Conservation (phyloP, 164 flowering plant species). For the Hamamelis virginiana region DNA sequence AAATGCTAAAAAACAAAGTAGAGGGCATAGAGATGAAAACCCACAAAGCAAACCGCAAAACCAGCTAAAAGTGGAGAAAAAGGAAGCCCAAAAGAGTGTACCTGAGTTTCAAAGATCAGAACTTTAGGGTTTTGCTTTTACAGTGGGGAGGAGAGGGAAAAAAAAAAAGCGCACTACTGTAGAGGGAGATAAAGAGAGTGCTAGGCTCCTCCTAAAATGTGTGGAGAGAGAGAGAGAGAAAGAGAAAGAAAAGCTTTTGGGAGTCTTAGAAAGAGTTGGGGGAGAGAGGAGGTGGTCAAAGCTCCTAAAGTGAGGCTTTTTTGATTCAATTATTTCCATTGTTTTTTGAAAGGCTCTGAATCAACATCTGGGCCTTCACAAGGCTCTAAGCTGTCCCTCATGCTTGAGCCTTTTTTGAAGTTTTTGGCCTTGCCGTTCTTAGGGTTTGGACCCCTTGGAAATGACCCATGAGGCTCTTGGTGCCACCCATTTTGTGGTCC, state of each 20-base stretch:
- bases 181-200: conserved; percentile 26
- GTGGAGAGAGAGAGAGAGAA: conserved; percentile 32
- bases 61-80: conserved; percentile 21
- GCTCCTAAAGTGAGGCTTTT: conserved; percentile 22
- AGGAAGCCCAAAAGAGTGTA: conserved; percentile 23
- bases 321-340: conserved; percentile 36
- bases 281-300: conserved; percentile 25
- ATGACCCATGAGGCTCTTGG: not conserved
- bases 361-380: conserved; percentile 29
- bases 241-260: conserved; percentile 5
- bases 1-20: conserved; percentile 34
- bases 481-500: not conserved
- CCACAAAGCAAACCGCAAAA: conserved; percentile 31
- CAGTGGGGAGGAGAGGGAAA: conserved; percentile 10
- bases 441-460: conserved; percentile 7
- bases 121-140: conserved; percentile 37
- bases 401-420: conserved; percentile 12
- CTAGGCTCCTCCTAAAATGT: conserved; percentile 25
- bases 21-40: conserved; percentile 21
- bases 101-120: conserved; percentile 37
- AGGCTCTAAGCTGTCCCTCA: conserved; percentile 26
- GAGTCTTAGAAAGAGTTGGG: conserved; percentile 20
- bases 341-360: conserved; percentile 27
- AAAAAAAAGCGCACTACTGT: conserved; percentile 15
- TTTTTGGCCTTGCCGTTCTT: conserved; percentile 8